Percentiles rank a stretch among this genome's conserved stretches.
Evolutionary conservation across 257 asterid genomes (phyloP).

Genomic region (Ballota nigra): DNA sequence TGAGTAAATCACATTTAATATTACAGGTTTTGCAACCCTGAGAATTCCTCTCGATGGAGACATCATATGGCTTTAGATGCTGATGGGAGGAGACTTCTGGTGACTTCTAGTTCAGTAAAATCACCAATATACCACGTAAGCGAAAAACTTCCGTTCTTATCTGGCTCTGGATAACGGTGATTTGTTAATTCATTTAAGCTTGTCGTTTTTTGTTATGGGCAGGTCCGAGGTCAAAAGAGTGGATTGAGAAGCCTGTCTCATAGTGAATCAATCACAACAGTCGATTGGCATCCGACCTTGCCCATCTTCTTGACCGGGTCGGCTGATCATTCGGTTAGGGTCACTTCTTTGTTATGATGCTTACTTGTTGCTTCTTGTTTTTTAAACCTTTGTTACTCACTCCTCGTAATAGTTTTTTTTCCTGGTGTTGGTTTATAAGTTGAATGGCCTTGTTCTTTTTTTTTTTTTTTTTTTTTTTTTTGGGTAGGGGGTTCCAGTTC

Average conservation of each 20-base stretch:
- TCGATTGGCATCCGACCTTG: constrained; percentile 92
- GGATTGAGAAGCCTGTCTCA: constrained; percentile 78
- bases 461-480: too few species aligned
- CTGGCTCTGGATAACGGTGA: too few species aligned
- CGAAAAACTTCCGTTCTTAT: background rate
- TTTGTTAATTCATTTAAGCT: background rate
- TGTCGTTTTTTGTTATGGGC: constrained; percentile 10
- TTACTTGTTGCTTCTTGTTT: constrained; percentile 11
- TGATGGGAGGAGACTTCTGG: constrained; percentile 72
- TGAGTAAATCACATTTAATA: constrained; percentile 10
- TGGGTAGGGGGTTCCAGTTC: background rate
- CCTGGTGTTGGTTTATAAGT: background rate
- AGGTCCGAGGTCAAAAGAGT: constrained; percentile 57
- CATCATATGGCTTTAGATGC: constrained; percentile 88
- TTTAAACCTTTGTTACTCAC: background rate
- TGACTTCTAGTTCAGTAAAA: constrained; percentile 66
- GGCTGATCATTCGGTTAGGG: constrained; percentile 83
- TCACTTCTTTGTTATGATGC: constrained; percentile 56
- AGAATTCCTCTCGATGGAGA: constrained; percentile 40
- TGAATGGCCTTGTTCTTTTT: too few species aligned
- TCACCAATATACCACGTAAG: constrained; percentile 85
- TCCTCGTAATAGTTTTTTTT: background rate
- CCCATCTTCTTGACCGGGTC: constrained; percentile 92
- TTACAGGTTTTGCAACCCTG: constrained; percentile 60
- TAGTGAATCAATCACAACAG: constrained; percentile 69